phyloP scores from a whole-genome alignment of 352 stramenopile species.

The Globisporangium paddicum region DNA sequence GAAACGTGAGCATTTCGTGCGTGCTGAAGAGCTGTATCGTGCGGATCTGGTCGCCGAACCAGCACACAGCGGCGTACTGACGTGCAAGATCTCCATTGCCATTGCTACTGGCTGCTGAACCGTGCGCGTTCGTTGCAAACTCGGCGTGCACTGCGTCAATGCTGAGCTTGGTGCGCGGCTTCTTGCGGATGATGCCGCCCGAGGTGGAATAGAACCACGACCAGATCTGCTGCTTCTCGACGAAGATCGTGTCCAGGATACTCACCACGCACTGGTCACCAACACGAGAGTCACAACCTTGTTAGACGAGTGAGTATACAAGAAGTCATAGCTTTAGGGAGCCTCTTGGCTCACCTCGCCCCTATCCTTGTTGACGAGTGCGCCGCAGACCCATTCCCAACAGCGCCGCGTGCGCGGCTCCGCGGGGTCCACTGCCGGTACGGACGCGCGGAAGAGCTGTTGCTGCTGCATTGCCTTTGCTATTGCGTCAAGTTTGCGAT shows the following conservation, averaged over 20 bases:
- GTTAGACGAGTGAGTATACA: too few relatives aligned
- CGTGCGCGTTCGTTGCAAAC: constrained; percentile 28
- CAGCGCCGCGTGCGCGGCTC: constrained; percentile 40
- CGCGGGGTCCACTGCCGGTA: constrained; percentile 46
- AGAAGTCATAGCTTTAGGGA: too few relatives aligned
- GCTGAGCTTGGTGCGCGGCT: constrained; percentile 45
- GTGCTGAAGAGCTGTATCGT: constrained; percentile 45
- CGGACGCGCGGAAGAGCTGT: constrained; percentile 52
- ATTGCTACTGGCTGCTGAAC: constrained; percentile 16
- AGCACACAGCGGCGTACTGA: constrained; percentile 37
- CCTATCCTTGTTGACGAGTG: constrained; percentile 57
- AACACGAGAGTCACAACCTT: neutral
- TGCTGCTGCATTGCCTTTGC: too few relatives aligned
- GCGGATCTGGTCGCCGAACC: constrained; percentile 47
- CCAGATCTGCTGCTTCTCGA: constrained; percentile 76
- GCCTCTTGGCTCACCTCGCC: constrained; percentile 21
- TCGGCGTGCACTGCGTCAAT: constrained; percentile 32
- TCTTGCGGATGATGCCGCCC: constrained; percentile 54
- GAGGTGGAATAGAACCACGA: constrained; percentile 64
- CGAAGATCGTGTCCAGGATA: constrained; percentile 67
- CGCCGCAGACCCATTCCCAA: constrained; percentile 69
- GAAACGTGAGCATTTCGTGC: constrained; percentile 41
- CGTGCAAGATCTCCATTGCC: neutral
- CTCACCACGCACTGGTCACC: constrained; percentile 30
- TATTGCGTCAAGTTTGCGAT: too few relatives aligned